Percentiles rank a stretch among this genome's conserved stretches.
Conservation (phyloP, 2,329 filamentous ascomycete genomes). For the Botrytis fragariae region DNA sequence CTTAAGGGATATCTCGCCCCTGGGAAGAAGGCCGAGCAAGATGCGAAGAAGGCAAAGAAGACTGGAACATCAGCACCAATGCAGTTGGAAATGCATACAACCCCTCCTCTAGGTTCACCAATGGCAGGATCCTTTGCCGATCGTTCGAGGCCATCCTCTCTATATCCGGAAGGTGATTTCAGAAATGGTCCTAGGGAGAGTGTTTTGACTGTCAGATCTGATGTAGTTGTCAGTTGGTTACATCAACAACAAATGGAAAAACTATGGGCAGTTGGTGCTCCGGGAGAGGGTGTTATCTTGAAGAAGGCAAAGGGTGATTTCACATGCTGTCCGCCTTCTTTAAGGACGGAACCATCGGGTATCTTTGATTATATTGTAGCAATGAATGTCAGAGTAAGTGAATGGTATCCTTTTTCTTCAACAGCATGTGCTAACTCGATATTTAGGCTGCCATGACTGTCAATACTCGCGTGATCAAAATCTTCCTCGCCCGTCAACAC, state of each 20-base stretch:
- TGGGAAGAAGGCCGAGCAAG: conserved; percentile 15
- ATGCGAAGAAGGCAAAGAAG: background rate
- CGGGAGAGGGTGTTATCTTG: conserved; percentile 54
- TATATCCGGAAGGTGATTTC: conserved; percentile 43
- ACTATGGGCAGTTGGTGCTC: conserved; percentile 48
- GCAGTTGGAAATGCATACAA: background rate
- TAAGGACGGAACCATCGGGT: conserved; percentile 45
- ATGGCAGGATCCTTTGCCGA: background rate
- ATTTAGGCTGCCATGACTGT: conserved; percentile 63
- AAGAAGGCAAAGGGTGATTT: conserved; percentile 52
- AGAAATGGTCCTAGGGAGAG: conserved; percentile 45
- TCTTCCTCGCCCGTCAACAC: conserved; percentile 51
- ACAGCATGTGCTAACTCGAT: background rate
- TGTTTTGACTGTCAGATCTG: conserved; percentile 53
- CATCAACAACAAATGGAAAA: conserved; percentile 59
- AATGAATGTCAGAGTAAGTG: conserved; percentile 54
- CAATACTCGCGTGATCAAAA: conserved; percentile 61
- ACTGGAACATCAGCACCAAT: background rate
- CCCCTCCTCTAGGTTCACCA: conserved; percentile 3
- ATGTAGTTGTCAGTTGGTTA: conserved; percentile 63
- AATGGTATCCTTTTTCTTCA: background rate
- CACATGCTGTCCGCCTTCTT: conserved; percentile 48
- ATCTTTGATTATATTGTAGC: conserved; percentile 49
- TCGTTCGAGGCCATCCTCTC: conserved; percentile 32
- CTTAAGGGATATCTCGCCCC: conserved; percentile 21